A percentile compares a stretch with the other conserved stretches of the same genome.
These are phyloP conservation scores for Gossypium arboreum DNA, from an alignment of 345 rosid genomes.

Conservation along the genomic window DNA sequence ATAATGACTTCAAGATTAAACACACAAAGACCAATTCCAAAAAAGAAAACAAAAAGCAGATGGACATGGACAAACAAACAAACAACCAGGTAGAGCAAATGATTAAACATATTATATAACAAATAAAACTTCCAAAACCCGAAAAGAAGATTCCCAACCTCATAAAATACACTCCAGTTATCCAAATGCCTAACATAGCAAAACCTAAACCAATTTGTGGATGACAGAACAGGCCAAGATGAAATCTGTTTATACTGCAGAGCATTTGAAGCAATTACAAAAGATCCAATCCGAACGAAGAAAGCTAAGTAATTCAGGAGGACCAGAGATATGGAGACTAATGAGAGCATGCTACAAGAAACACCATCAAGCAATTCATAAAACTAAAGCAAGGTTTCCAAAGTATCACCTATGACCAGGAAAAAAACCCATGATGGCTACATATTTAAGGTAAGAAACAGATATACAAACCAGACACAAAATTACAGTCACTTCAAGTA, in stretches of 20 bases:
- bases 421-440: not conserved
- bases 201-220: not conserved
- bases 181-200: not conserved
- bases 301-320: not conserved
- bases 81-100: slow-evolving; percentile 12
- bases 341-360: not conserved
- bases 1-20: not conserved
- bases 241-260: not conserved
- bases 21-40: not conserved
- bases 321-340: not conserved
- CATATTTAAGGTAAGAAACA: not conserved
- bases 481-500: slow-evolving; percentile 13
- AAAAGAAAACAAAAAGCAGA: not conserved
- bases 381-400: not conserved
- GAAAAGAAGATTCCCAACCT: not conserved
- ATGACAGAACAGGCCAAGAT: not conserved
- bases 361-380: not conserved
- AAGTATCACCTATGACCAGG: not conserved
- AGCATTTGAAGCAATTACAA: not conserved
- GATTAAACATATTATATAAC: not conserved
- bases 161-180: not conserved
- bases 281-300: not conserved
- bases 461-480: not conserved
- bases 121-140: not conserved
- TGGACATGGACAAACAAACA: not conserved